phyloP scores from a whole-genome alignment of 208 protist species.

The Wallacemonas sp. region DNA sequence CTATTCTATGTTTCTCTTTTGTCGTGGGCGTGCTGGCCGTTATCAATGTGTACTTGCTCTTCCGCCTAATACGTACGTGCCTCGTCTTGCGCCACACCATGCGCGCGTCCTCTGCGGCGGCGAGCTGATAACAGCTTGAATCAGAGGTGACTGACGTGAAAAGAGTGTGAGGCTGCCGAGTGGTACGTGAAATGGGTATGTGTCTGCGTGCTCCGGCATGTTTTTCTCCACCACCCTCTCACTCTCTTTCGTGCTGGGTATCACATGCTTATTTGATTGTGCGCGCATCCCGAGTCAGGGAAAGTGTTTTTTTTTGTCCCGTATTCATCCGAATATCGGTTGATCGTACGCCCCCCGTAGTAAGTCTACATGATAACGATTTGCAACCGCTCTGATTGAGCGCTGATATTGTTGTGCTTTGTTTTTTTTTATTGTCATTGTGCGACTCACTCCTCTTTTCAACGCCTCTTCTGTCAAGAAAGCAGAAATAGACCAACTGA shows the following conservation, averaged over 20 bases:
- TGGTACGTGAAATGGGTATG: too few relatives aligned
- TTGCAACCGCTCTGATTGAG: too few relatives aligned
- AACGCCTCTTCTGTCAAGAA: background rate
- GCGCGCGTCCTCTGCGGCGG: conserved; percentile 6
- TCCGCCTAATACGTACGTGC: conserved; percentile 28
- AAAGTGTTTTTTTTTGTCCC: too few relatives aligned
- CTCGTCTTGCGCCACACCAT: conserved; percentile 15
- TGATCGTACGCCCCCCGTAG: too few relatives aligned
- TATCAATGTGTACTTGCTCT: conserved; percentile 36
- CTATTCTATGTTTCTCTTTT: conserved; percentile 25
- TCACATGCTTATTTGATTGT: too few relatives aligned
- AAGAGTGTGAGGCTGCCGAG: too few relatives aligned
- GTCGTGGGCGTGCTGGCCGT: conserved; percentile 19
- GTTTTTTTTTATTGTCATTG: conserved; percentile 14
- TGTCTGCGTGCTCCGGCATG: conserved; percentile 15
- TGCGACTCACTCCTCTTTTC: background rate
- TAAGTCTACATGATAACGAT: too few relatives aligned
- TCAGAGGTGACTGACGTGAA: background rate
- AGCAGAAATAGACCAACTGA: background rate
- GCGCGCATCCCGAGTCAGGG: too few relatives aligned
- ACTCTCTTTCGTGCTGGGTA: too few relatives aligned
- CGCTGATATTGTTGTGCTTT: background rate
- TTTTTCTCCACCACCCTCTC: background rate
- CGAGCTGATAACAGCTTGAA: too few relatives aligned
- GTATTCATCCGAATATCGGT: too few relatives aligned